Conservation (phyloP, 208 protist genomes). For the Trypanosoma theileri region DNA sequence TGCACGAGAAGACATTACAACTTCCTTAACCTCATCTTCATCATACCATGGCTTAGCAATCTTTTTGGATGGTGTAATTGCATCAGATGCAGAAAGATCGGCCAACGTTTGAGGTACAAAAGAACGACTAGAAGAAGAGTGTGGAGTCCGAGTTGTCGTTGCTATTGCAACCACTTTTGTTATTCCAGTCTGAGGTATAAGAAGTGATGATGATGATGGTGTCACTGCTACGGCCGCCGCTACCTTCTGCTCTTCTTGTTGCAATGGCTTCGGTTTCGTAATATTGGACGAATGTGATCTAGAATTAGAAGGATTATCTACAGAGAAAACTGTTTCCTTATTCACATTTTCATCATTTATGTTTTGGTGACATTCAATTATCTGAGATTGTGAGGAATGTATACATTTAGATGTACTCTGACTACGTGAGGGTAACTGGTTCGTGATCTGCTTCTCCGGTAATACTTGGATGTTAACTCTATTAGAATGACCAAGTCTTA, state of each 20-base stretch:
- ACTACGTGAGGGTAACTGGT: background rate
- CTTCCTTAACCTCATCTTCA: slow-evolving; percentile 14
- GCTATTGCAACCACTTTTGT: background rate
- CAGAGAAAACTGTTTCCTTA: background rate
- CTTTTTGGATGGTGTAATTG: background rate
- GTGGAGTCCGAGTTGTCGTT: background rate
- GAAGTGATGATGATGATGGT: background rate
- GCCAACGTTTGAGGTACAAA: slow-evolving; percentile 23
- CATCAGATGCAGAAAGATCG: slow-evolving; percentile 6
- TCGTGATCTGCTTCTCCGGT: background rate
- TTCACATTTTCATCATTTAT: background rate
- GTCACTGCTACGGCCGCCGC: too few relatives aligned
- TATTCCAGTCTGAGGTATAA: background rate
- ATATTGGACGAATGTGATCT: background rate
- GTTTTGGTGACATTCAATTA: background rate
- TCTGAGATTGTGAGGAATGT: background rate
- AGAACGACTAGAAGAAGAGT: background rate
- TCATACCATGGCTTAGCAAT: slow-evolving; percentile 15
- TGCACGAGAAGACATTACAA: slow-evolving; percentile 12
- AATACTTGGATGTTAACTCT: background rate
- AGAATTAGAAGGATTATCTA: background rate
- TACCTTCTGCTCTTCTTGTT: background rate
- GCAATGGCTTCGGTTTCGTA: background rate
- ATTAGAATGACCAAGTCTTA: background rate
- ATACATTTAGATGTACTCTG: background rate